Conservation (phyloP, 2,329 filamentous ascomycete genomes). For the Alternaria viburni region DNA sequence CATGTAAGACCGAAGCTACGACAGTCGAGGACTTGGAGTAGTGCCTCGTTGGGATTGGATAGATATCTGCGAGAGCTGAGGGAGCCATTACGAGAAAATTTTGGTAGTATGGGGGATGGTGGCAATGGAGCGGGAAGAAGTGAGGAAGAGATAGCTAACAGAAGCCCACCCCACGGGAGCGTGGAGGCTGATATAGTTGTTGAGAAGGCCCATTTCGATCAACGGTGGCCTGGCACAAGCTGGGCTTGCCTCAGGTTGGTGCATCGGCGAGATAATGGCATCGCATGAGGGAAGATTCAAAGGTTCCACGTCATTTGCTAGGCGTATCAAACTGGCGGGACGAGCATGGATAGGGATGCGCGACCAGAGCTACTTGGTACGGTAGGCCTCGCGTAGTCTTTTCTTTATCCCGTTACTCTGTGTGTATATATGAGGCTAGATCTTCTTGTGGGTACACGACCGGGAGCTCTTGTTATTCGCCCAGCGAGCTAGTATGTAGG, state of each 20-base stretch:
- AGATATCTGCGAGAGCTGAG: slow-evolving; percentile 48
- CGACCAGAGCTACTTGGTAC: slow-evolving; percentile 35
- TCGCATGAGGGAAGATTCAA: slow-evolving; percentile 38
- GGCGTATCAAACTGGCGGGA: slow-evolving; percentile 45
- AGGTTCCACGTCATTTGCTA: slow-evolving; percentile 48
- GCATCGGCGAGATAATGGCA: slow-evolving; percentile 48
- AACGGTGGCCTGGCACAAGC: slow-evolving; percentile 34
- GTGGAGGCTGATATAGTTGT: slow-evolving; percentile 50
- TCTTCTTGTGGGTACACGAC: slow-evolving; percentile 33
- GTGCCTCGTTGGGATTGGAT: slow-evolving; percentile 48
- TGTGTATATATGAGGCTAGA: slow-evolving; percentile 42
- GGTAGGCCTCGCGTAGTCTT: slow-evolving; percentile 40
- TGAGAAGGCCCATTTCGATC: slow-evolving; percentile 31
- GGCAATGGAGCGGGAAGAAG: slow-evolving; percentile 29
- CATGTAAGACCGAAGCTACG: slow-evolving; percentile 51
- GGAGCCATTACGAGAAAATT: slow-evolving; percentile 49
- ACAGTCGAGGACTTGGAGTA: slow-evolving; percentile 46
- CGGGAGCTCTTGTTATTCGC: slow-evolving; percentile 24
- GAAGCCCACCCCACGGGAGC: slow-evolving; percentile 45
- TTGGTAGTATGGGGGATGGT: slow-evolving; percentile 22
- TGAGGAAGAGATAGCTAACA: slow-evolving; percentile 35
- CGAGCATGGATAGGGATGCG: slow-evolving; percentile 45
- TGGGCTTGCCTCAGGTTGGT: slow-evolving; percentile 39
- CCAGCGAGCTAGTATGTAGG: slow-evolving; percentile 20
- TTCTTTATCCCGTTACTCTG: slow-evolving; percentile 45